Evolutionary conservation across 495 filamentous ascomycete species (phyloP), one percentile per base, ranked within the genome.

Genomic region (Staphylotrichum longicolle): DNA sequence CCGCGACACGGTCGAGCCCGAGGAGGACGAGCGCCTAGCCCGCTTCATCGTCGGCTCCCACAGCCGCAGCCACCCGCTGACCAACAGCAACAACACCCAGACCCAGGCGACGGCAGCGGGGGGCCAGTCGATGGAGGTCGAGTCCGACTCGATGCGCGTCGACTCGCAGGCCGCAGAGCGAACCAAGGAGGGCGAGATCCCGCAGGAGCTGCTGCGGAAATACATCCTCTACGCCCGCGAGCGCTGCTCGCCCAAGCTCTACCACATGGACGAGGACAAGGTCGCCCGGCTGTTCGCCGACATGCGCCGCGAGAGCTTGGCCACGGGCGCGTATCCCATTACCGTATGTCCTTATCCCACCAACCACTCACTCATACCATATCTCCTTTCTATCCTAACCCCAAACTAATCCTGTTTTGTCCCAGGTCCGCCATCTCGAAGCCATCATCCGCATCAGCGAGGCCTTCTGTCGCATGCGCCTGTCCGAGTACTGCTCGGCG

Each of bases 241-340:
- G 73, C 86, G 86, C 65, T 95, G 91, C 75, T 81, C 83, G 61
- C 95, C 95, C 39, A 97, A 98, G 74, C 80, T 99, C 41, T 93
- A 97, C 69, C 91, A 98, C 72, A 97, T 99, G 76, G 95, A 99
- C 69, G 90, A 96, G 71, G 95, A 98, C 72, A 99, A 99, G 77
- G 84, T 99, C 39, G 90, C 95, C 12, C 82, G 91, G 46, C 80
- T 99, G 3, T 99, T 96, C 71, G 91, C 91, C 7, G 95, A 99
- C 77, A 96, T 99, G 92, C 81, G 94, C 58, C 81, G 92, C 51
- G 94, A 99, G 75, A 89, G 85, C 39, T 75, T 97, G 52, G 93
- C 93, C 0, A 98, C 94, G 14, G 94, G 94, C 3, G 92, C 92
- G 5, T 99, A 97, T 77, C 95, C 95, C 11, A 99, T 99, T 63